Evolutionary conservation across 129 eudicot genomes (phyloP).

Genomic region (Centella asiatica): DNA sequence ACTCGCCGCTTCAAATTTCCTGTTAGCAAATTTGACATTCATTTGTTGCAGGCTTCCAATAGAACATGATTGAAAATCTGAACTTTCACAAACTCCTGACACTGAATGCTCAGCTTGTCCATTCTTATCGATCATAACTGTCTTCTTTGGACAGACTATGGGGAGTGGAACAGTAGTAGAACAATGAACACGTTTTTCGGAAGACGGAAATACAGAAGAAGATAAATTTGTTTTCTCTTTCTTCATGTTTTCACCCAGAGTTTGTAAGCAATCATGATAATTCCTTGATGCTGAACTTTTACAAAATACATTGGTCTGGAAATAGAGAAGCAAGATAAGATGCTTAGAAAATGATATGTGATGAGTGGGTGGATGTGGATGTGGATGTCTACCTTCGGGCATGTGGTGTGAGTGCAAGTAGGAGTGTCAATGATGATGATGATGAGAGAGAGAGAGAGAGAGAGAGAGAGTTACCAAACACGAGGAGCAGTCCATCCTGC

Average conservation of each 20-base stretch:
- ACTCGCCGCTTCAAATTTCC: conserved; percentile 10
- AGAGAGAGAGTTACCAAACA: conserved; percentile 46
- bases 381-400: not conserved
- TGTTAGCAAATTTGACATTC: not conserved
- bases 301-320: conserved; percentile 54
- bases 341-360: not conserved
- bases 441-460: conserved; percentile 7
- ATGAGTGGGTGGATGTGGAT: not conserved
- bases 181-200: conserved; percentile 12
- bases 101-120: conserved; percentile 24
- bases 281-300: conserved; percentile 27
- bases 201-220: conserved; percentile 18
- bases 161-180: conserved; percentile 9
- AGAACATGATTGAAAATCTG: conserved; percentile 17
- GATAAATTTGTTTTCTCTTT: conserved; percentile 20
- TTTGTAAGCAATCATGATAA: conserved; percentile 20
- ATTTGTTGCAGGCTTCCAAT: conserved; percentile 11
- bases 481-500: conserved; percentile 28
- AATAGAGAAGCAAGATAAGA: conserved; percentile 24
- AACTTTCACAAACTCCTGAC: conserved; percentile 16
- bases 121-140: conserved; percentile 14
- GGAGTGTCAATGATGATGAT: not conserved
- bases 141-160: conserved; percentile 20
- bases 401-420: not conserved
- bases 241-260: conserved; percentile 15